A percentile compares a stretch with the other conserved stretches of the same genome.
These are phyloP conservation scores for Fusarium verrucosum DNA, from an alignment of 2,329 filamentous ascomycete genomes.

Conservation along the genomic window DNA sequence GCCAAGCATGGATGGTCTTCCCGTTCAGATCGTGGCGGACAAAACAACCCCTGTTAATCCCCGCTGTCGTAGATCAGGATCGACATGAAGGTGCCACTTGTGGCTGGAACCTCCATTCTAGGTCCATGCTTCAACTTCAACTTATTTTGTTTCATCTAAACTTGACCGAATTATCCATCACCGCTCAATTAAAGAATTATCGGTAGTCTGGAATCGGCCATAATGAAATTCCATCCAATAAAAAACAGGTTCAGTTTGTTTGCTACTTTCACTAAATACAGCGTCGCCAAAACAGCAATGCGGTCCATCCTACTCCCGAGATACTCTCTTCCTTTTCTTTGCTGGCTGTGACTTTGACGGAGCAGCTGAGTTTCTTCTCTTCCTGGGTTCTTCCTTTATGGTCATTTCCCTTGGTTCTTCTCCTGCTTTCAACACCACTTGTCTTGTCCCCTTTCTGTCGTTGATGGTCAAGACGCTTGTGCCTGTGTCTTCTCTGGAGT, in stretches of 20 bases:
- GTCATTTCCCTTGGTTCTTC: neutral
- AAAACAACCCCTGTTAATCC: constrained; percentile 19
- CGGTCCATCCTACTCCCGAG: neutral
- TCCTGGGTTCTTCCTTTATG: neutral
- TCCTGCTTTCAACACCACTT: constrained; percentile 21
- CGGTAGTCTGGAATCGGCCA: neutral
- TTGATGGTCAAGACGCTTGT: constrained; percentile 31
- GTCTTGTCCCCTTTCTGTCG: neutral
- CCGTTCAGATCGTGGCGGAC: constrained; percentile 18
- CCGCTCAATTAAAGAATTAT: neutral
- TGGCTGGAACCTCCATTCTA: constrained; percentile 16
- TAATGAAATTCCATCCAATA: neutral
- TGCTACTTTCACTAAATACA: neutral
- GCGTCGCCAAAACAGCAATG: neutral
- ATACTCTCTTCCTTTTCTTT: constrained; percentile 3
- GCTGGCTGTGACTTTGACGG: neutral
- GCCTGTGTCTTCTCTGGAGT: constrained; percentile 16
- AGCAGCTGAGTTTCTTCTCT: neutral
- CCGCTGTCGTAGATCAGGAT: constrained; percentile 30
- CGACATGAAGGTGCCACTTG: constrained; percentile 27
- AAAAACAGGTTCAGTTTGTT: neutral
- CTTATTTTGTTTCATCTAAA: neutral
- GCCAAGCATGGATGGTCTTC: constrained; percentile 32
- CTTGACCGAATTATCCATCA: neutral
- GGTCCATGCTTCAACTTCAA: constrained; percentile 2